These are phyloP conservation scores for Whalleya microplaca DNA, from an alignment of 2,329 filamentous ascomycete genomes.

Conservation along the genomic window DNA sequence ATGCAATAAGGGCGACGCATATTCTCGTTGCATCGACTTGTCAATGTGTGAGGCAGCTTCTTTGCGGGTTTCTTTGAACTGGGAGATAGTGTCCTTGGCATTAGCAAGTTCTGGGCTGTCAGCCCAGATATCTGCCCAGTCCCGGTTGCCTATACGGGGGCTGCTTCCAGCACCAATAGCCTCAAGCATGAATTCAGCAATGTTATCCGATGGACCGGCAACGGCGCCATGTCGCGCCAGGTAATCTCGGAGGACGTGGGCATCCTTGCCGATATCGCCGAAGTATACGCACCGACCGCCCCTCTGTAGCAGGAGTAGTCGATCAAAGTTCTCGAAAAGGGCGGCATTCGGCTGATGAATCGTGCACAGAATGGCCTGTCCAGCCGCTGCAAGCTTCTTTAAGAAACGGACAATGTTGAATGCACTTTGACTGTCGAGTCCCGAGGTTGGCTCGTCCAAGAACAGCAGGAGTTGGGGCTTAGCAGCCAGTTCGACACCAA, in stretches of 20 bases:
- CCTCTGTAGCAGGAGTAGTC: constrained; percentile 75
- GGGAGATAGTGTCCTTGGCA: constrained; percentile 67
- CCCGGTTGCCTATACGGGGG: constrained; percentile 71
- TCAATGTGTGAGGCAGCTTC: constrained; percentile 46
- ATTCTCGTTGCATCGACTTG: constrained; percentile 70
- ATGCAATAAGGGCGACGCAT: constrained; percentile 77
- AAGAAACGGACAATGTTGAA: constrained; percentile 80
- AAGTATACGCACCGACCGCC: constrained; percentile 87
- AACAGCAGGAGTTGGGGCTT: constrained; percentile 79
- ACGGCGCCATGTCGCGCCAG: constrained; percentile 64
- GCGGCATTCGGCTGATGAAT: constrained; percentile 90
- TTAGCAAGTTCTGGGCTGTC: constrained; percentile 71
- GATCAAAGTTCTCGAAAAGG: constrained; percentile 86
- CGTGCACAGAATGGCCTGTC: constrained; percentile 87
- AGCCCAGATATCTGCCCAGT: constrained; percentile 82
- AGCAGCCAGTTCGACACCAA: constrained; percentile 86
- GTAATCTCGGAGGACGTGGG: constrained; percentile 68
- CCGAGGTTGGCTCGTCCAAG: constrained; percentile 78
- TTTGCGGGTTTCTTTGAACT: constrained; percentile 65
- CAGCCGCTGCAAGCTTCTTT: constrained; percentile 75
- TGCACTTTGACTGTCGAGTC: constrained; percentile 72
- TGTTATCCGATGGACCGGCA: constrained; percentile 58
- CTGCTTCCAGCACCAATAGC: constrained; percentile 77
- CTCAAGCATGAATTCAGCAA: constrained; percentile 83
- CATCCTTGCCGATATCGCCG: constrained; percentile 79